These are phyloP conservation scores for Nemania serpens DNA, from an alignment of 2,329 filamentous ascomycete species.

Conservation along the genomic window DNA sequence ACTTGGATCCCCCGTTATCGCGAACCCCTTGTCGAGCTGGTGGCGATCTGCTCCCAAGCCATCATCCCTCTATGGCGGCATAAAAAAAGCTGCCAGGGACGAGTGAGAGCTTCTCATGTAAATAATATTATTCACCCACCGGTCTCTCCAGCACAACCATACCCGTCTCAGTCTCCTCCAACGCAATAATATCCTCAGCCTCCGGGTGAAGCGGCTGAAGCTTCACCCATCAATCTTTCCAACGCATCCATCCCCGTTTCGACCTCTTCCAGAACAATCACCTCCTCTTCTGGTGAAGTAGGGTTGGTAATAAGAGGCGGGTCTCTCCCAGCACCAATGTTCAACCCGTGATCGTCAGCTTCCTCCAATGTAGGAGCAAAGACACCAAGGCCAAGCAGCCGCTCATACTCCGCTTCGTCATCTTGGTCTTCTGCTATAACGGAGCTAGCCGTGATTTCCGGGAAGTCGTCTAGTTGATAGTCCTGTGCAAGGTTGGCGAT, in stretches of 20 bases:
- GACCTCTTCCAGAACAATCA: slow-evolving; percentile 41
- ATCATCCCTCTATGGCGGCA: no score
- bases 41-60: no score
- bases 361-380: slow-evolving; percentile 33
- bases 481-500: slow-evolving; percentile 62
- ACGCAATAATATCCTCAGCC: background rate
- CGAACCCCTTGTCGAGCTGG: no score
- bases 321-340: background rate
- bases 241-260: slow-evolving; percentile 28
- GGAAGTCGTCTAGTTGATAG: slow-evolving; percentile 30
- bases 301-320: background rate
- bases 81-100: no score
- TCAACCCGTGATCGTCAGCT: slow-evolving; percentile 50
- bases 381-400: slow-evolving; percentile 27
- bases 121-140: no score
- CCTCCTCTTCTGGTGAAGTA: slow-evolving; percentile 45
- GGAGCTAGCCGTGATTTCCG: slow-evolving; percentile 20
- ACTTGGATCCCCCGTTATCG: no score
- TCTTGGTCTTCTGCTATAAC: slow-evolving; percentile 19
- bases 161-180: no score
- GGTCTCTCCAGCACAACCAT: no score
- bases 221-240: slow-evolving; percentile 14
- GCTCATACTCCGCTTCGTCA: slow-evolving; percentile 31
- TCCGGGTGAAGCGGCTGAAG: background rate
- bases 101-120: no score